phyloP scores from a whole-genome alignment of 371 early-diverging fungal genomes.

The Saksenaea oblongispora region DNA sequence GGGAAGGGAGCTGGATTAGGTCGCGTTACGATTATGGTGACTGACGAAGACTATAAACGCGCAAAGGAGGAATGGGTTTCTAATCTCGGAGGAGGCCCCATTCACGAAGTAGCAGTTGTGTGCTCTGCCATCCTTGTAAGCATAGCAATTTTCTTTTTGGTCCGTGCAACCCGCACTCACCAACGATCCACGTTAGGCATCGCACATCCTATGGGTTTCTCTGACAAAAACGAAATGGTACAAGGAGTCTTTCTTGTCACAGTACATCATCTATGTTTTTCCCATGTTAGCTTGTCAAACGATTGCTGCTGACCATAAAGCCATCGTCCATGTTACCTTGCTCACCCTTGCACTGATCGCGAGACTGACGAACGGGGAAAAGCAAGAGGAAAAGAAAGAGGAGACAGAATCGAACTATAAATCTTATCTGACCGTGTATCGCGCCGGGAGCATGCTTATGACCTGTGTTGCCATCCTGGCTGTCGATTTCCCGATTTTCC shows the following conservation, averaged over 20 bases:
- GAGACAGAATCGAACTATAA: slow-evolving; percentile 18
- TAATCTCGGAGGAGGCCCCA: slow-evolving; percentile 69
- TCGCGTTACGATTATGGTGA: slow-evolving; percentile 18
- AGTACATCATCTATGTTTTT: slow-evolving; percentile 35
- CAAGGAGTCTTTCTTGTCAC: slow-evolving; percentile 19
- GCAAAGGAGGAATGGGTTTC: slow-evolving; percentile 74
- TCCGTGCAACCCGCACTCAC: slow-evolving; percentile 10
- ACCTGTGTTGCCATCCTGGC: slow-evolving; percentile 89
- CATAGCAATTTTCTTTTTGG: not conserved
- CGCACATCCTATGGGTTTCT: slow-evolving; percentile 29
- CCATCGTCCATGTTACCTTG: slow-evolving; percentile 25
- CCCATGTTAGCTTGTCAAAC: slow-evolving; percentile 33
- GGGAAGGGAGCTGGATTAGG: not conserved
- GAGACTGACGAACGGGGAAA: not conserved
- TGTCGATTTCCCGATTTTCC: slow-evolving; percentile 95
- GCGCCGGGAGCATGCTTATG: slow-evolving; percentile 76
- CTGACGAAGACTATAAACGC: slow-evolving; percentile 49
- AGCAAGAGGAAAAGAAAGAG: not conserved
- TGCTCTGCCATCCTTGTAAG: slow-evolving; percentile 58
- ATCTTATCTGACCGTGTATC: slow-evolving; percentile 68
- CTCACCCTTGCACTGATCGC: slow-evolving; percentile 10
- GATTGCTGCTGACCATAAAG: slow-evolving; percentile 33
- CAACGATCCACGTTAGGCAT: slow-evolving; percentile 25
- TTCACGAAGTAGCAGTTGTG: slow-evolving; percentile 58
- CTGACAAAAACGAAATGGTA: slow-evolving; percentile 12